These are phyloP conservation scores for Talaromyces funiculosus DNA, from an alignment of 2,329 filamentous ascomycete species.

Conservation along the genomic window DNA sequence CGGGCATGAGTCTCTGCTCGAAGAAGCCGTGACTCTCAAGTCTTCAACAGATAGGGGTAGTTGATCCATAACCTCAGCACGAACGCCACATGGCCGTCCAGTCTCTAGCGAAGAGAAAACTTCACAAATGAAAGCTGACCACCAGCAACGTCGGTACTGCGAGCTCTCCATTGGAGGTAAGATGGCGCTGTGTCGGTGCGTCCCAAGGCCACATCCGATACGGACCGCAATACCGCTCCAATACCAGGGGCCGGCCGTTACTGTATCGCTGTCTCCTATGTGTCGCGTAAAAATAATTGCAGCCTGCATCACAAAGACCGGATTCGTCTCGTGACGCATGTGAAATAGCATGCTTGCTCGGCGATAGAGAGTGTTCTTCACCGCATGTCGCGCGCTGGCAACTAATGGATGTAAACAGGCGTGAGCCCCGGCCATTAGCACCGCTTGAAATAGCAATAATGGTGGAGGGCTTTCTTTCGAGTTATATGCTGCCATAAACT, in stretches of 20 bases:
- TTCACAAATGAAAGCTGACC: conserved; percentile 8
- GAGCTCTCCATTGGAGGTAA: background rate
- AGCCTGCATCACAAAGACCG: conserved; percentile 22
- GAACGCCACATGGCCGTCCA: conserved; percentile 7
- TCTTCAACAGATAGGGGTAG: background rate
- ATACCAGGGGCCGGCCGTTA: conserved; percentile 21
- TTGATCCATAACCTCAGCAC: background rate
- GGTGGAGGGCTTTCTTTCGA: conserved; percentile 19
- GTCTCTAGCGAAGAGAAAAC: conserved; percentile 5
- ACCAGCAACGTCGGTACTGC: conserved; percentile 9
- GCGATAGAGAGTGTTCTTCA: conserved; percentile 23
- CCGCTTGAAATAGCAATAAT: conserved; percentile 24
- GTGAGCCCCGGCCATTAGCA: conserved; percentile 24
- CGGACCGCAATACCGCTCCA: conserved; percentile 24
- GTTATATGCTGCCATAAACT: conserved; percentile 16
- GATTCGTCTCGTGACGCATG: conserved; percentile 24
- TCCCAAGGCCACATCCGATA: conserved; percentile 25
- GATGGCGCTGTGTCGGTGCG: conserved; percentile 17
- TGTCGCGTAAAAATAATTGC: conserved; percentile 26
- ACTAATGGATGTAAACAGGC: conserved; percentile 22
- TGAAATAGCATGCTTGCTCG: conserved; percentile 24
- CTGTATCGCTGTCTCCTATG: conserved; percentile 20
- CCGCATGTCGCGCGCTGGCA: conserved; percentile 16
- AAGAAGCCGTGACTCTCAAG: background rate
- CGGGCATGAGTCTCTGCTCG: background rate